Base-by-base conservation (phyloP, 1,284 basidiomycete genomes). In the Ceratobasidium sp. region DNA sequence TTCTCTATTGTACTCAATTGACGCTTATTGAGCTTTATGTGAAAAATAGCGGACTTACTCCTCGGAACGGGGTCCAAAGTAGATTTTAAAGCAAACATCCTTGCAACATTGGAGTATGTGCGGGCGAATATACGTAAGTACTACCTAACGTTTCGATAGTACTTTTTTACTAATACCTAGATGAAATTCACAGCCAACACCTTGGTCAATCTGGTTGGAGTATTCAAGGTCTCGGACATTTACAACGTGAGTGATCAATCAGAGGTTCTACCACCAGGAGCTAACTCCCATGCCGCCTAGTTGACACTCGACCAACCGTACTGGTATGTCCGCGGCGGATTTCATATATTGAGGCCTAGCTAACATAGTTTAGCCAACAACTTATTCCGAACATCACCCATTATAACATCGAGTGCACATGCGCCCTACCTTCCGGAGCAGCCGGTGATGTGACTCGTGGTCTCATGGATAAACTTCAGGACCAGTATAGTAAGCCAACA, bases 401-500 rank as follows among this genome's bases (percentile, higher is more conserved):
- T 0, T 80, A 81, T 57, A 83, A 27, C 79, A 80, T 1, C 54
- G 82, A 36, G 80, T 83, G 81, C 77, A 79, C 79, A 8, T 84
- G 83, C 56, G 82, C 82, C 0, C 72, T 82, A 33, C 65, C 81
- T 3, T 81, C 82, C 0, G 82, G 82, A 31, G 81, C 79, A 2
- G 75, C 79, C 9, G 83, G 83, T 9, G 81, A 83, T 64, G 80
- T 78, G 41, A 82, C 81, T 2, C 79, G 83, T 8, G 45, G 56
- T 17, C 80, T 79, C 73, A 84, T 84, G 83, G 83, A 83, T 73
- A 79, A 79, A 5, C 77, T 83, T 6, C 80, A 80, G 11, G 79
- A 80, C 29, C 78, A 79, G 66, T 84, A 84, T 73, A 75, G 75
- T 75, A 44, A 24, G 75, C 64, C 17, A 41, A 11, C 4, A 41